phyloP scores from a whole-genome alignment of 208 protist genomes.

The Naegleria fowleri region DNA sequence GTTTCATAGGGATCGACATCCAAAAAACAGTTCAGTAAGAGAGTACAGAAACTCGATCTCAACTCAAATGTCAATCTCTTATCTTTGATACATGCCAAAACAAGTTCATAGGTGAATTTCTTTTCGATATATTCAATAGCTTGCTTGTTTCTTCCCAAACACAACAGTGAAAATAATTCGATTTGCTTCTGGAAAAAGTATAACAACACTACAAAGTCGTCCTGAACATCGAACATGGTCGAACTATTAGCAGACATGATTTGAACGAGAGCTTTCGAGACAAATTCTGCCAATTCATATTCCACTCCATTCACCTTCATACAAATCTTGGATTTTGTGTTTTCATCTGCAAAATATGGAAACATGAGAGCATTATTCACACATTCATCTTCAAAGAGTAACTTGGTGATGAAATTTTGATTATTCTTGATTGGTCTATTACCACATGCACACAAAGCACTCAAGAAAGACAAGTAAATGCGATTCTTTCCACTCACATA shows the following conservation, averaged over 20 bases:
- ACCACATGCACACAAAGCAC: not conserved
- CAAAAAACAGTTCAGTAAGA: not conserved
- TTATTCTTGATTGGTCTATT: not conserved
- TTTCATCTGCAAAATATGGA: not conserved
- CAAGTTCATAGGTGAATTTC: not conserved
- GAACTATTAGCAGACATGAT: not conserved
- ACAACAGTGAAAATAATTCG: not conserved
- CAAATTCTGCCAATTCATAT: not conserved
- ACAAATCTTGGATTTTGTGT: not conserved
- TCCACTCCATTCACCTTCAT: not conserved
- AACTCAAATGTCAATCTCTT: not conserved
- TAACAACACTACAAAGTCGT: not conserved
- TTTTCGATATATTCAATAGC: not conserved
- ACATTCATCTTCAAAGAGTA: not conserved
- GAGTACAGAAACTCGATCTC: not conserved
- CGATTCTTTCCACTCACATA: not conserved
- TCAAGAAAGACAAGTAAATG: not conserved
- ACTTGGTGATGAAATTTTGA: not conserved
- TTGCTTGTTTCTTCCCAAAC: slow-evolving; percentile 1
- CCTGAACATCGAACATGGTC: not conserved
- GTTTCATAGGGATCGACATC: not conserved
- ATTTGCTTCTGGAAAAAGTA: not conserved
- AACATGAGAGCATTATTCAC: not conserved
- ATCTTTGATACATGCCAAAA: not conserved
- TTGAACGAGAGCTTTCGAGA: not conserved